Conservation (phyloP, 176 grass and related monocot genomes). For the Chloris gayana region DNA sequence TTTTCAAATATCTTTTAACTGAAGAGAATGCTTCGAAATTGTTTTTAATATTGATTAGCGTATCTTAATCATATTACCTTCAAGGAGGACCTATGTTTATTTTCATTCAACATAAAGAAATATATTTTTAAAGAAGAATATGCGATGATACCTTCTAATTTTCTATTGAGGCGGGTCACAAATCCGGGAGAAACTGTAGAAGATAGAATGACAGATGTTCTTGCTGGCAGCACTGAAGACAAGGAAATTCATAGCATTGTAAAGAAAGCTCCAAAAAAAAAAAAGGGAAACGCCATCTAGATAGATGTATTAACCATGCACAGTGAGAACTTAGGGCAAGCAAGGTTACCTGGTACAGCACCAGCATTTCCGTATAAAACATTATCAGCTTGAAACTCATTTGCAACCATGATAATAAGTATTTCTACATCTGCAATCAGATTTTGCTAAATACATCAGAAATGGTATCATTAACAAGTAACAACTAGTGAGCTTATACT, state of each 20-base stretch:
- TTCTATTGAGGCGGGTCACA: slow-evolving; percentile 65
- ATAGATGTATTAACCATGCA: background rate
- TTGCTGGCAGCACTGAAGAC: slow-evolving; percentile 59
- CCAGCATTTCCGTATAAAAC: slow-evolving; percentile 83
- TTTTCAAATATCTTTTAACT: too few relatives aligned
- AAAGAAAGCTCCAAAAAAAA: slow-evolving; percentile 25
- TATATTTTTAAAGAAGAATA: too few relatives aligned
- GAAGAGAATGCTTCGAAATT: too few relatives aligned
- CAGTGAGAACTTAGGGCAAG: slow-evolving; percentile 17
- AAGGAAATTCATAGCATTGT: slow-evolving; percentile 27
- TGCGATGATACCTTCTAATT: slow-evolving; percentile 70
- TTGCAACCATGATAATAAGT: slow-evolving; percentile 98
- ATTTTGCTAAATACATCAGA: slow-evolving; percentile 21
- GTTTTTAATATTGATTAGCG: too few relatives aligned
- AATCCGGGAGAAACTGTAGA: slow-evolving; percentile 97
- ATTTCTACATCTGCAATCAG: slow-evolving; percentile 79
- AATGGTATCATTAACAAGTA: slow-evolving; percentile 12
- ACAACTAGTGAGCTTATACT: background rate
- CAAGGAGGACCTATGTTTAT: too few relatives aligned
- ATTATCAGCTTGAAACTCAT: slow-evolving; percentile 95
- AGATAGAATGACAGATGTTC: slow-evolving; percentile 86
- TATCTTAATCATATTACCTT: too few relatives aligned
- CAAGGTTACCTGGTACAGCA: slow-evolving; percentile 72
- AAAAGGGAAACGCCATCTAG: background rate
- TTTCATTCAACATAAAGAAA: too few relatives aligned